Evolutionary conservation across 176 grass and related monocot genomes (phyloP).

Genomic region (Neostapfia colusana): DNA sequence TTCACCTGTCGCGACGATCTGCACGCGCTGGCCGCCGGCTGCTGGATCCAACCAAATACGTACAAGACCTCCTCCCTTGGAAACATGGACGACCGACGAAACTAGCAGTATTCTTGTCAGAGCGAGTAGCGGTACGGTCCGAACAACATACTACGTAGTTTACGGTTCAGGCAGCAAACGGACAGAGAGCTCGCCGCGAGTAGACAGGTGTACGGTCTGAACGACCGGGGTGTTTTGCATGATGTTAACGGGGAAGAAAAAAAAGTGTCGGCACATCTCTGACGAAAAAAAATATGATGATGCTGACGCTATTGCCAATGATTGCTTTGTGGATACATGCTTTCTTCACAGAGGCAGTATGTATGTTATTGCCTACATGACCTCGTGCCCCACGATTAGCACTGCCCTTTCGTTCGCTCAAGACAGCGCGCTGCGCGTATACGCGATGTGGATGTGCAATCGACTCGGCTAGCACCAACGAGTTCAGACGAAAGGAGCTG

Average conservation of each 20-base stretch:
- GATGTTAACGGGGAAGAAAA: background rate
- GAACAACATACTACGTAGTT: background rate
- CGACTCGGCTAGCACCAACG: constrained; percentile 8
- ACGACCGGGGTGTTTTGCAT: no score
- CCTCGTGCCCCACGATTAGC: constrained; percentile 15
- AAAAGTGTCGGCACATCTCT: background rate
- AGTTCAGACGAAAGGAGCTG: background rate
- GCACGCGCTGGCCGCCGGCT: background rate
- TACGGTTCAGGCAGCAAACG: background rate
- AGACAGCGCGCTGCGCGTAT: constrained; percentile 12
- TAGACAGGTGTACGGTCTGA: no score
- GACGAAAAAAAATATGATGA: background rate
- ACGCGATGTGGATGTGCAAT: background rate
- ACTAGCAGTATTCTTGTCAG: background rate
- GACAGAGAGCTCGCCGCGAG: background rate
- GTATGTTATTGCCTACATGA: background rate
- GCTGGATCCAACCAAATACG: background rate
- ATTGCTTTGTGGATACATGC: background rate
- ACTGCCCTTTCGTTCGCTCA: constrained; percentile 37
- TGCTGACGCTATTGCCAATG: background rate
- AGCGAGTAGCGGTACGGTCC: background rate
- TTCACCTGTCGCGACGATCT: background rate
- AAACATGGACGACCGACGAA: background rate
- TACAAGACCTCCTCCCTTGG: background rate
- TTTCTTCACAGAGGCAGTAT: constrained; percentile 25